These are phyloP conservation scores for Toxoplasma gondii DNA, from an alignment of 169 alveolate genomes.

Conservation along the genomic window DNA sequence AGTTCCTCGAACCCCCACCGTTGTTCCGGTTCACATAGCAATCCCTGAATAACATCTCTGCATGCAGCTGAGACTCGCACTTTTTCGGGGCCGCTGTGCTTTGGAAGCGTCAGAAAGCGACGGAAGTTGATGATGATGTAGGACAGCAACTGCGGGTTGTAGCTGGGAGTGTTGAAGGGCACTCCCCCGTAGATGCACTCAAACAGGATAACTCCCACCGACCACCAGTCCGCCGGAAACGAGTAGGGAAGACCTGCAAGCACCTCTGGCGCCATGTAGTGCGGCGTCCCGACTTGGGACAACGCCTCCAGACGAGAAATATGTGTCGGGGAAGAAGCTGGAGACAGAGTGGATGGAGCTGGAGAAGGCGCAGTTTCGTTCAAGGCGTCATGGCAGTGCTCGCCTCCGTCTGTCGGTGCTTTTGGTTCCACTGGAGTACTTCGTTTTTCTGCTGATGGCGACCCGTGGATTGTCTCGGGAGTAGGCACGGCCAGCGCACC, in stretches of 20 bases:
- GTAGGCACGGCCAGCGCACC: too few relatives aligned
- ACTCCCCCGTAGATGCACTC: conserved; percentile 93
- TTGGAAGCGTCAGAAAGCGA: background rate
- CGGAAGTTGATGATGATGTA: conserved; percentile 31
- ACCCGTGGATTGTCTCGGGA: too few relatives aligned
- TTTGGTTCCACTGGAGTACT: background rate
- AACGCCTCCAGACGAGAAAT: background rate
- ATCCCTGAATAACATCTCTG: background rate
- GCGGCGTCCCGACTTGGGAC: conserved; percentile 48
- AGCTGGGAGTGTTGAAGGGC: conserved; percentile 76
- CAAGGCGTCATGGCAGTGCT: background rate
- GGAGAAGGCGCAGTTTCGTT: background rate
- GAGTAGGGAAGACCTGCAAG: conserved; percentile 20
- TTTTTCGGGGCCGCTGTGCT: background rate
- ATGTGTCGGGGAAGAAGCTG: conserved; percentile 7
- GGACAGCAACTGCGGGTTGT: conserved; percentile 23
- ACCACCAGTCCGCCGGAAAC: conserved; percentile 90
- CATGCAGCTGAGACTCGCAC: background rate
- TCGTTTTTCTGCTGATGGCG: too few relatives aligned
- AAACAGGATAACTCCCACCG: conserved; percentile 89
- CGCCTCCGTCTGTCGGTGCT: background rate
- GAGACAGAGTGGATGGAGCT: background rate
- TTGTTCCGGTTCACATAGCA: background rate
- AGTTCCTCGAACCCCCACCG: conserved; percentile 22
- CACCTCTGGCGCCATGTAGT: conserved; percentile 67